phyloP scores from a whole-genome alignment of 306 rosid species.

The Corylus avellana region DNA sequence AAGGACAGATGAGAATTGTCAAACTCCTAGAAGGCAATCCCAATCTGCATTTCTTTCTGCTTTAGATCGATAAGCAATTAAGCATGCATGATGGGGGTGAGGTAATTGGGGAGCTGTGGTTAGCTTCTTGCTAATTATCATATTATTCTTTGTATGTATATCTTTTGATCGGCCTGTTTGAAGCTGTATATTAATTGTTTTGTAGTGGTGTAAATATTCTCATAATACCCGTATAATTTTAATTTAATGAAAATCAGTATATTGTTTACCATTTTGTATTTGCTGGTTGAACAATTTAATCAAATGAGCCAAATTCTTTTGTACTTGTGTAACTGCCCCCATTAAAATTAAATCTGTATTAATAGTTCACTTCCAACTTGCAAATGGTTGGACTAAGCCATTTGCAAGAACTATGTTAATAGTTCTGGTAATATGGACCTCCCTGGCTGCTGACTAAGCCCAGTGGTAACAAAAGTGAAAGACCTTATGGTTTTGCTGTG shows the following conservation, averaged over 20 bases:
- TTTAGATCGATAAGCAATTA: slow-evolving; percentile 62
- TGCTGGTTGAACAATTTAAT: neutral
- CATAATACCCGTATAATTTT: slow-evolving; percentile 6
- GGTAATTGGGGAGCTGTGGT: slow-evolving; percentile 1
- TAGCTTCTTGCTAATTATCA: slow-evolving; percentile 26
- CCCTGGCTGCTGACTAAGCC: no score
- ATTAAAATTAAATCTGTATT: no score
- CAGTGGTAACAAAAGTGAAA: no score
- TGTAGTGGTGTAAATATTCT: slow-evolving; percentile 33
- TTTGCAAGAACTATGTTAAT: no score
- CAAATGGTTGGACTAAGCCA: no score
- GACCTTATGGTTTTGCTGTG: no score
- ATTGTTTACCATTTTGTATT: neutral
- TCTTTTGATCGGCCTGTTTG: neutral
- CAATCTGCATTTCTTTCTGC: slow-evolving; percentile 68
- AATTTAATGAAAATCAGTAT: slow-evolving; percentile 10
- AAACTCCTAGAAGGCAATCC: slow-evolving; percentile 54
- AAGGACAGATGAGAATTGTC: slow-evolving; percentile 52
- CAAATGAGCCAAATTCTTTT: neutral
- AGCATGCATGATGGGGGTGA: neutral
- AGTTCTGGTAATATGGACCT: no score
- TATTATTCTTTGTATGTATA: neutral
- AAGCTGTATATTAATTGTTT: slow-evolving; percentile 24
- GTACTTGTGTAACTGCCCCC: neutral
- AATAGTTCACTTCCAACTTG: no score